Percentiles rank a stretch among this genome's conserved stretches.
These are phyloP conservation scores for Venturia pyrina DNA, from an alignment of 2,329 filamentous ascomycete genomes.

Conservation along the genomic window DNA sequence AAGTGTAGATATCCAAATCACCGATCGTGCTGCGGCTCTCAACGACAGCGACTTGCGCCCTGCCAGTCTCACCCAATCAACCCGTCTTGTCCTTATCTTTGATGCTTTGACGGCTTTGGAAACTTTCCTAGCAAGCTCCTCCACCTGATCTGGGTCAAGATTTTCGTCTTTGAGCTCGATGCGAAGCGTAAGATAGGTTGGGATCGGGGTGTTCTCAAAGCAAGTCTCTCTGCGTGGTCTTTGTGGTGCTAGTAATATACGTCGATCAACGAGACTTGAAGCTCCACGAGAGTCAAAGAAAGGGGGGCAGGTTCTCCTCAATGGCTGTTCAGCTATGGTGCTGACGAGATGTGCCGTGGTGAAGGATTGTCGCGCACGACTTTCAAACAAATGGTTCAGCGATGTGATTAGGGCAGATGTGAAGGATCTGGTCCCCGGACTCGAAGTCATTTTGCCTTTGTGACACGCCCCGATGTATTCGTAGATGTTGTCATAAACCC, in stretches of 20 bases:
- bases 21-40: background rate
- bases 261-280: background rate
- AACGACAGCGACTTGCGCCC: background rate
- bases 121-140: conserved; percentile 4
- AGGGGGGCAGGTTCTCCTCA: background rate
- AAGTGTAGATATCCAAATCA: background rate
- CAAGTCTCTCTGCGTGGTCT: background rate
- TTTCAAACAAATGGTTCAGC: background rate
- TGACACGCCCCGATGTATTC: conserved; percentile 10
- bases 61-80: background rate
- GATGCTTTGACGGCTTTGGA: background rate
- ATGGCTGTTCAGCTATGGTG: background rate
- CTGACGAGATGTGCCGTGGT: background rate
- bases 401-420: conserved; percentile 1
- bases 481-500: background rate
- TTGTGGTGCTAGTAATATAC: background rate
- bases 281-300: background rate
- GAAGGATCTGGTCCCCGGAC: conserved; percentile 10
- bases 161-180: conserved; percentile 3
- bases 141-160: background rate
- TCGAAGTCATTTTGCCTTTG: background rate
- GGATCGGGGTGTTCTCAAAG: background rate
- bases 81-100: background rate
- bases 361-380: background rate
- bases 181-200: background rate